phyloP scores from a whole-genome alignment of 2,329 filamentous ascomycete species.

The Trichoderma sp. region DNA sequence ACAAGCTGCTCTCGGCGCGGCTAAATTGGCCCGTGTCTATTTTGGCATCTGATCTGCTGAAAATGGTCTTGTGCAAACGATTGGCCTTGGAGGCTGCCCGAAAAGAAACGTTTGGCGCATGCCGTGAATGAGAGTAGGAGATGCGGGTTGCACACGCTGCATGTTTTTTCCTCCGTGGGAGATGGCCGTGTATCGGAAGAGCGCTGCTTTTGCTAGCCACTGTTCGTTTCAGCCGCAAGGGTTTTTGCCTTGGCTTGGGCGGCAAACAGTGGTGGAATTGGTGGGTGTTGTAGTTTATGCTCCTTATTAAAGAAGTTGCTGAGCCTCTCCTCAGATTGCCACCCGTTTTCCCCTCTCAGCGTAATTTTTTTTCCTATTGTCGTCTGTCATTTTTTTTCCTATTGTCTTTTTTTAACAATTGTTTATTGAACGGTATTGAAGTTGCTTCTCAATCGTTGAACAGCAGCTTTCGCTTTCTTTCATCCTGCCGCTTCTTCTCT shows the following conservation, averaged over 20 bases:
- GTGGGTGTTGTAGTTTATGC: constrained; percentile 6
- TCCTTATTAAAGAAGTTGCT: constrained; percentile 25
- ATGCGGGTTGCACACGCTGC: constrained; percentile 8
- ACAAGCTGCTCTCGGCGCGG: constrained; percentile 26
- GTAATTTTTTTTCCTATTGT: constrained; percentile 7
- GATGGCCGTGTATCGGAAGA: neutral
- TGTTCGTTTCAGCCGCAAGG: constrained; percentile 16
- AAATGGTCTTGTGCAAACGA: constrained; percentile 7
- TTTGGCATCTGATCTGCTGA: neutral
- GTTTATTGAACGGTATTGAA: constrained; percentile 35
- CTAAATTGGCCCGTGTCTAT: constrained; percentile 2
- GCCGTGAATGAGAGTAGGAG: constrained; percentile 7
- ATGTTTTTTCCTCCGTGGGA: neutral
- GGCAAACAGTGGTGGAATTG: constrained; percentile 23
- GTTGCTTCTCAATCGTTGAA: constrained; percentile 31
- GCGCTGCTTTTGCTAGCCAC: constrained; percentile 3
- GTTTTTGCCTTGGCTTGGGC: constrained; percentile 12
- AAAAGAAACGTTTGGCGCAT: neutral
- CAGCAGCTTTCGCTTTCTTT: constrained; percentile 29
- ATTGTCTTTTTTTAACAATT: constrained; percentile 35
- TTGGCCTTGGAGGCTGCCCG: constrained; percentile 7
- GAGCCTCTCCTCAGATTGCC: constrained; percentile 22
- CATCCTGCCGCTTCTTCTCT: constrained; percentile 29
- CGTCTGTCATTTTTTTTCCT: constrained; percentile 21
- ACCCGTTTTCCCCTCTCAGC: constrained; percentile 9